Evolutionary conservation across 2,329 filamentous ascomycete species (phyloP).

Genomic region (Penicillium verrucosum): DNA sequence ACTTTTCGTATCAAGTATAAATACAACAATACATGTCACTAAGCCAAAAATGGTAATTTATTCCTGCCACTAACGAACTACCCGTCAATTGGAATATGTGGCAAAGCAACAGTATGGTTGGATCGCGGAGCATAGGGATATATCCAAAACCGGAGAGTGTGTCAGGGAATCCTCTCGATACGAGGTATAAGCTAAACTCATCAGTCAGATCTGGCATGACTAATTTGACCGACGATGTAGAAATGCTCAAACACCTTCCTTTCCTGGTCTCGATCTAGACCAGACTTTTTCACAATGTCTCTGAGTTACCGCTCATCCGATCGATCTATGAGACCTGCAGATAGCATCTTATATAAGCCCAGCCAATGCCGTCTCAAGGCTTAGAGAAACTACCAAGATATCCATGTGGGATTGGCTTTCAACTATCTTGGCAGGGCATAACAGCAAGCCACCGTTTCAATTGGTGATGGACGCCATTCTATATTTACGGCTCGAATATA

Average conservation of each 20-base stretch:
- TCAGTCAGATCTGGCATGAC: neutral
- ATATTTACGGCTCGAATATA: neutral
- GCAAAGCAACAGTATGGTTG: neutral
- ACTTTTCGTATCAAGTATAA: neutral
- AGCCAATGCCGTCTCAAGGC: neutral
- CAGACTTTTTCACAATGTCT: neutral
- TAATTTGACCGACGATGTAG: neutral
- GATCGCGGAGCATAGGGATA: neutral
- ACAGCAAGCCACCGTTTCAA: neutral
- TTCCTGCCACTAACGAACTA: neutral
- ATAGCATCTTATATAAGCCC: neutral
- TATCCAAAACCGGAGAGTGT: neutral
- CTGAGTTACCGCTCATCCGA: conserved; percentile 3
- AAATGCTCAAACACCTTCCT: neutral
- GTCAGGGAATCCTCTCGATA: neutral
- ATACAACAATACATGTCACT: neutral
- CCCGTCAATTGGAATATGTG: neutral
- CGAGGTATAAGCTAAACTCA: neutral
- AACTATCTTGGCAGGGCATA: neutral
- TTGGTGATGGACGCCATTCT: neutral
- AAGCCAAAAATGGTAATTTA: neutral
- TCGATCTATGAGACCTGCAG: conserved; percentile 4
- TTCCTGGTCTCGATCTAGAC: neutral
- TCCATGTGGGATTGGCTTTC: neutral
- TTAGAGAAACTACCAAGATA: neutral